Base-by-base conservation (phyloP, 2,329 filamentous ascomycete species). In the Arachnomyces sp. region DNA sequence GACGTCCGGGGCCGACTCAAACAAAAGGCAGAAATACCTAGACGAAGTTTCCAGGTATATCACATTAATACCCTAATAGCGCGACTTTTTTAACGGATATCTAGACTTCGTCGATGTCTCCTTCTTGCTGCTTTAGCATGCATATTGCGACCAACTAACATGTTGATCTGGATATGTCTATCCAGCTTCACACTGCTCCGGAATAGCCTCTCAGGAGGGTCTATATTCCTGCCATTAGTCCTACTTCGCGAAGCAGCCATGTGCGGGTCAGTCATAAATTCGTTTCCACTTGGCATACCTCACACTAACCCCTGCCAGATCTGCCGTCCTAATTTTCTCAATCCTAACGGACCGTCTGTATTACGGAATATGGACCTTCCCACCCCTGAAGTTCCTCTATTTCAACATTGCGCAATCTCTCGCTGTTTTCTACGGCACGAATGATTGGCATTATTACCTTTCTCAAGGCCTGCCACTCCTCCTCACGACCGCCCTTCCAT, bases 401-500 rank as follows among this genome's bases (percentile, higher is more conserved):
- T 90, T 95, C 71, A 98, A 98, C 65, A 73, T 98, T 40, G 77
- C 81, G 14, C 83, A 93, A 60, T 84, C 84, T 6, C 73, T 98
- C 4, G 87, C 92, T 17, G 77, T 90, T 35, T 96, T 96, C 63
- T 98, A 98, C 58, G 92, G 92, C 15, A 76, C 71, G 35, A 96
- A 94, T 63, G 79, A 86, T 46, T 82, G 82, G 74, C 88, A 95
- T 61, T 98, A 96, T 66, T 98, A 95, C 60, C 64, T 94, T 20
- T 82, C 84, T 0, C 89, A 98, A 64, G 92, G 88, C 3, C 72
- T 94, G 17, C 90, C 92, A 2, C 73, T 96, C 0, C 76, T 95
- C 4, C 80, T 92, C 25, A 94, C 83, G 7, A 89, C 86, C 1
- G 79, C 79, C 31, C 67, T 95, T 2, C 89, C 89, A 0, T 94